A percentile compares a stretch with the other conserved stretches of the same genome.
phyloP scores from a whole-genome alignment of 192 early-diverging fungal species.

The Funneliformis mosseae region DNA sequence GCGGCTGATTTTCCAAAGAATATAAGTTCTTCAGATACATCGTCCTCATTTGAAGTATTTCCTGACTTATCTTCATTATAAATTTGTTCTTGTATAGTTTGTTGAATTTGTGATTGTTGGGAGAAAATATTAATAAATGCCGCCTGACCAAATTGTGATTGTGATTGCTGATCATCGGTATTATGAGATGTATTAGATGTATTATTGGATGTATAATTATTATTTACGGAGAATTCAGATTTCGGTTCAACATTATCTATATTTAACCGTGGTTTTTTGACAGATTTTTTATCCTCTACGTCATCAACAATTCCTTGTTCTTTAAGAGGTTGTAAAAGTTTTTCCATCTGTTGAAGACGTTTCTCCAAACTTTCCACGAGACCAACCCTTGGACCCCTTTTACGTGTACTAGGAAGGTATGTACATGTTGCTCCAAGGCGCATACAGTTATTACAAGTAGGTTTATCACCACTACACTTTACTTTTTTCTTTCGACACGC shows the following conservation, averaged over 20 bases:
- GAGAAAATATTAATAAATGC: slow-evolving; percentile 1
- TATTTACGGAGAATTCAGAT: neutral
- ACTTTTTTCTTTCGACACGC: slow-evolving; percentile 76
- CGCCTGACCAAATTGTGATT: neutral
- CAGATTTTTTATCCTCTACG: slow-evolving; percentile 10
- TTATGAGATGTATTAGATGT: neutral
- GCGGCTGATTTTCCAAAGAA: slow-evolving; percentile 19
- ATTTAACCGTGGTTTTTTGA: slow-evolving; percentile 19
- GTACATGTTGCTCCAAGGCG: slow-evolving; percentile 70
- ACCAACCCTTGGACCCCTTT: slow-evolving; percentile 83
- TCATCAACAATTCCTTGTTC: slow-evolving; percentile 34
- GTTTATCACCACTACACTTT: slow-evolving; percentile 67
- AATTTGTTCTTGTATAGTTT: neutral
- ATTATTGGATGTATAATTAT: neutral
- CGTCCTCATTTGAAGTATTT: neutral
- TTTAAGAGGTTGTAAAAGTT: slow-evolving; percentile 53
- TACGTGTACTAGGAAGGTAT: slow-evolving; percentile 84
- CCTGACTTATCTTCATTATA: neutral
- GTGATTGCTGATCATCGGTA: neutral
- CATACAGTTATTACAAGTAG: slow-evolving; percentile 78
- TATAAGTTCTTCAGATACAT: neutral
- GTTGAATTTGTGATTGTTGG: neutral
- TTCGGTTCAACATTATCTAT: too few relatives aligned
- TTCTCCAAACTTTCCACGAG: slow-evolving; percentile 79
- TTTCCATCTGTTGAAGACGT: slow-evolving; percentile 77